Evolutionary conservation across 164 flowering plant genomes (phyloP).

Genomic region (Litsea cubeba): DNA sequence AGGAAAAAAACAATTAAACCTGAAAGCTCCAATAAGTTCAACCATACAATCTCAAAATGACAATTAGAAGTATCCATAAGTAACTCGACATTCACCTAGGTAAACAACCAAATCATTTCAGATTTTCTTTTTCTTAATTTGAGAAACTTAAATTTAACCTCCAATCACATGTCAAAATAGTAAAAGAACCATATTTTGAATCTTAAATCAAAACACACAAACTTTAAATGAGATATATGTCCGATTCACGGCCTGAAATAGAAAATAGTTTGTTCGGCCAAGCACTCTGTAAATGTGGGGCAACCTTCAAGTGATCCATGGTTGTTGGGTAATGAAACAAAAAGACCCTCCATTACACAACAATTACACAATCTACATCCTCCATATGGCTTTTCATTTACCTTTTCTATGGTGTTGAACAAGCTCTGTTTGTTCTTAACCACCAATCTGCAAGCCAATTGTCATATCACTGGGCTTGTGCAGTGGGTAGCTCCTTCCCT

Average conservation of each 20-base stretch:
- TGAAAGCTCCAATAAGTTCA: background rate
- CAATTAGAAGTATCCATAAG: background rate
- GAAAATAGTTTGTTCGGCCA: background rate
- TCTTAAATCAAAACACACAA: background rate
- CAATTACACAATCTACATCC: background rate
- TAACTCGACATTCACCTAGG: background rate
- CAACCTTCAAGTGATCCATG: background rate
- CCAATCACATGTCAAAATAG: background rate
- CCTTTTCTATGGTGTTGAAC: background rate
- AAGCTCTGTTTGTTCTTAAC: background rate
- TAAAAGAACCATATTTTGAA: background rate
- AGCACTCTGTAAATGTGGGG: background rate
- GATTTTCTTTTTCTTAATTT: background rate
- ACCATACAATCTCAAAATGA: background rate
- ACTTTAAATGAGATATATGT: background rate
- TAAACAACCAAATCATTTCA: background rate
- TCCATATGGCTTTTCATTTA: too few species aligned
- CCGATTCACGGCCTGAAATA: background rate
- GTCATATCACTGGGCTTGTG: background rate
- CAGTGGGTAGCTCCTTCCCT: background rate
- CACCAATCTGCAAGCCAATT: background rate
- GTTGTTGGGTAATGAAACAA: too few species aligned
- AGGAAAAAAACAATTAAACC: background rate
- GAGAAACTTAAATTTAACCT: background rate
- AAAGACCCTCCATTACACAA: background rate